Percentiles rank a stretch among this genome's conserved stretches.
Conservation (phyloP, 306 rosid species). For the Rosa lucieae region DNA sequence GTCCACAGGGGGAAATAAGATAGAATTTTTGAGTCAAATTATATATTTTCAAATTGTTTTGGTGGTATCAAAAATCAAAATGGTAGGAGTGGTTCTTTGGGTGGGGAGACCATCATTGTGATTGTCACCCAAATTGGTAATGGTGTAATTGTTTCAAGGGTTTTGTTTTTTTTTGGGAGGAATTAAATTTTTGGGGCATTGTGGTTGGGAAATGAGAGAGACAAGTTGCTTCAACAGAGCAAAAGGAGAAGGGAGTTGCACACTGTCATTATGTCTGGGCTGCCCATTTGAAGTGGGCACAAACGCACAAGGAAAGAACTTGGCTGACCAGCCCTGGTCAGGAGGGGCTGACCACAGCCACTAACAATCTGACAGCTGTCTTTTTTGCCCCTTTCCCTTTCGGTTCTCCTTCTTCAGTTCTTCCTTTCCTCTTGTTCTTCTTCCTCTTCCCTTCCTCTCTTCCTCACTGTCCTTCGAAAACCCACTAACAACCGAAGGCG, state of each 20-base stretch:
- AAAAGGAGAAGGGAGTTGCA: slow-evolving; percentile 2
- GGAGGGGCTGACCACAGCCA: too few relatives aligned
- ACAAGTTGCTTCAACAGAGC: background rate
- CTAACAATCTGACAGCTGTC: too few relatives aligned
- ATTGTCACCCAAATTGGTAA: slow-evolving; percentile 26
- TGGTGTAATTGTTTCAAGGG: background rate
- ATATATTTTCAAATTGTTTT: background rate
- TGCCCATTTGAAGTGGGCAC: background rate
- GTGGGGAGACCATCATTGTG: slow-evolving; percentile 34
- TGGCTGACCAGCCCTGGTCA: too few relatives aligned
- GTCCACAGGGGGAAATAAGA: background rate
- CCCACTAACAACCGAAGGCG: too few relatives aligned
- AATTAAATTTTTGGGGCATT: background rate
- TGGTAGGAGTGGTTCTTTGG: slow-evolving; percentile 1
- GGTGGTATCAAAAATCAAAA: background rate
- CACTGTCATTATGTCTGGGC: slow-evolving; percentile 1
- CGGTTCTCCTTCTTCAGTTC: too few relatives aligned
- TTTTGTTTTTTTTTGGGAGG: background rate
- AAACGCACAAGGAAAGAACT: too few relatives aligned
- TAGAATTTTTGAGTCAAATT: slow-evolving; percentile 1
- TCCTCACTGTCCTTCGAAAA: too few relatives aligned
- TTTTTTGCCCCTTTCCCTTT: too few relatives aligned
- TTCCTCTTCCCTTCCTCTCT: too few relatives aligned
- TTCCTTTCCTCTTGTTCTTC: too few relatives aligned
- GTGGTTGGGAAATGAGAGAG: background rate